Evolutionary conservation across 768 basidiomycete genomes (phyloP).

Genomic region (Lentinus tigrinus): DNA sequence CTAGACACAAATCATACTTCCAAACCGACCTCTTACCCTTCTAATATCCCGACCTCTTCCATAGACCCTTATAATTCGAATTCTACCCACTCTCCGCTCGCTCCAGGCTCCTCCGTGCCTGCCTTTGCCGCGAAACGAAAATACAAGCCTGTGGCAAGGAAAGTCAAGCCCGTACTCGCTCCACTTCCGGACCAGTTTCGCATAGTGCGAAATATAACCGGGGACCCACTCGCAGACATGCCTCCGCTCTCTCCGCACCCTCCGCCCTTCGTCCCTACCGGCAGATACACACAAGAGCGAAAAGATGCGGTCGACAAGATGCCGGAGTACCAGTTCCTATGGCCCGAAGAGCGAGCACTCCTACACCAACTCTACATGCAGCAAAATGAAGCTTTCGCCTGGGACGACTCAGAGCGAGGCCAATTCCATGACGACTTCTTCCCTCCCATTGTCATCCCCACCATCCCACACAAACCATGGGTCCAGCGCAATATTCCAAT

Average conservation of each 20-base stretch:
- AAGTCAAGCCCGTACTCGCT: constrained; percentile 19
- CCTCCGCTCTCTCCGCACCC: constrained; percentile 8
- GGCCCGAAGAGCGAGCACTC: constrained; percentile 31
- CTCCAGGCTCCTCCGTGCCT: neutral
- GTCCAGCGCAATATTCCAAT: constrained; percentile 27
- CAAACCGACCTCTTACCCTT: too few species aligned
- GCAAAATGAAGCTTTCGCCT: constrained; percentile 33
- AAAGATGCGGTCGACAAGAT: constrained; percentile 7
- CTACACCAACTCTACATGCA: constrained; percentile 31
- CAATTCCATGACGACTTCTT: constrained; percentile 31
- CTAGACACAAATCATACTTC: neutral
- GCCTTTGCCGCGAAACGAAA: constrained; percentile 8
- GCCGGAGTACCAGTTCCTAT: constrained; percentile 28
- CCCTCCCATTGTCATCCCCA: constrained; percentile 31
- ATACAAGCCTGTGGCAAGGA: constrained; percentile 25
- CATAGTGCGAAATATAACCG: constrained; percentile 14
- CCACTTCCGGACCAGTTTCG: constrained; percentile 20
- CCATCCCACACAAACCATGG: constrained; percentile 29
- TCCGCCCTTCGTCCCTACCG: constrained; percentile 5
- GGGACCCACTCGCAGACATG: constrained; percentile 16
- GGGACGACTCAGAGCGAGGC: constrained; percentile 37
- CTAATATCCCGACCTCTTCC: too few species aligned
- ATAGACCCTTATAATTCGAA: neutral
- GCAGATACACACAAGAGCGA: constrained; percentile 18
- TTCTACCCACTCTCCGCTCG: neutral